These are phyloP conservation scores for Sonneratia caseolaris DNA, from an alignment of 345 rosid species.

Conservation along the genomic window DNA sequence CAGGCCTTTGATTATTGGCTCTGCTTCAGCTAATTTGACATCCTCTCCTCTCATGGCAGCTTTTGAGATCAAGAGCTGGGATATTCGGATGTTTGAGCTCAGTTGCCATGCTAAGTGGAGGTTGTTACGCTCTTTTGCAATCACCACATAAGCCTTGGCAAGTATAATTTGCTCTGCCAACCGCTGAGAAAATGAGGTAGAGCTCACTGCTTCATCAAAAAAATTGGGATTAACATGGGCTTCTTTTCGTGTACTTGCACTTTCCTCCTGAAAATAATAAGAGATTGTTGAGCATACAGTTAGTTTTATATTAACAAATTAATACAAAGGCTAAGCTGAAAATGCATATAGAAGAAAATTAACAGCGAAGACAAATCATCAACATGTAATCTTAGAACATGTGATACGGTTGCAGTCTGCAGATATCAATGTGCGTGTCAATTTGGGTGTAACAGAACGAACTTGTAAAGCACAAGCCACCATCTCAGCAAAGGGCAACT, in stretches of 20 bases:
- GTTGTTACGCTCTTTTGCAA: slow-evolving; percentile 83
- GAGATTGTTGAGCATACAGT: neutral
- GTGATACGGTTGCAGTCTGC: neutral
- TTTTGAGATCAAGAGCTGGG: slow-evolving; percentile 78
- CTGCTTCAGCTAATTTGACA: slow-evolving; percentile 54
- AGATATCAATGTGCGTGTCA: neutral
- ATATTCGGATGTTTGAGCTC: slow-evolving; percentile 59
- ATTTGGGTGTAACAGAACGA: neutral
- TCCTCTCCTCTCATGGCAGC: slow-evolving; percentile 72
- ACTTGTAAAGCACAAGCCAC: neutral
- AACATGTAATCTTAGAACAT: neutral
- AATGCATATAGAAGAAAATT: neutral
- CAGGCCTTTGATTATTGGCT: slow-evolving; percentile 49
- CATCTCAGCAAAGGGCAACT: neutral
- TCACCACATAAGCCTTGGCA: slow-evolving; percentile 82
- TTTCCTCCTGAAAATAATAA: slow-evolving; percentile 41
- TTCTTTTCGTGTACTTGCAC: slow-evolving; percentile 22
- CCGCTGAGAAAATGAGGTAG: slow-evolving; percentile 64
- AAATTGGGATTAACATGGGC: slow-evolving; percentile 35
- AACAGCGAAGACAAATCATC: neutral
- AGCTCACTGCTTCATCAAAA: slow-evolving; percentile 52
- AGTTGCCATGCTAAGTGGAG: slow-evolving; percentile 88
- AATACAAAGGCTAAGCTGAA: neutral
- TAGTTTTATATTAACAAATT: neutral
- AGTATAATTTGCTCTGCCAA: slow-evolving; percentile 80